Conservation (phyloP, 2,329 filamentous ascomycete genomes). For the Cryphonectria naterciae region DNA sequence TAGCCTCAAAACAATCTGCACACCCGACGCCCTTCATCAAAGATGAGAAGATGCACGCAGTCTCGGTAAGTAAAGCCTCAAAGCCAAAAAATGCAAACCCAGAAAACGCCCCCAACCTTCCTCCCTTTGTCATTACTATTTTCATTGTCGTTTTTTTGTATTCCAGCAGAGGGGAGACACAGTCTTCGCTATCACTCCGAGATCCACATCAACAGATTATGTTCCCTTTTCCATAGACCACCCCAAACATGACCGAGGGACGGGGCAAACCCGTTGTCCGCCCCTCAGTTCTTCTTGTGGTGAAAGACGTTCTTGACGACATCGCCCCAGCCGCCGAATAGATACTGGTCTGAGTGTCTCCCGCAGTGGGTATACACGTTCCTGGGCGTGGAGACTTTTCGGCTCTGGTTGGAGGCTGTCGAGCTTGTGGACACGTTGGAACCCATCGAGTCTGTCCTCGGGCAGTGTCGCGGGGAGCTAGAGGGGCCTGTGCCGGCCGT, state of each 20-base stretch:
- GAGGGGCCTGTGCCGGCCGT: constrained; percentile 1
- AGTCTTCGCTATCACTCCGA: background rate
- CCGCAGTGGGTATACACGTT: constrained; percentile 61
- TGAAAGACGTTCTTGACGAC: constrained; percentile 48
- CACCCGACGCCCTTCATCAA: background rate
- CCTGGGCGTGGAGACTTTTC: constrained; percentile 27
- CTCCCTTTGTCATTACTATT: background rate
- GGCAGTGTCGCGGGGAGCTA: background rate
- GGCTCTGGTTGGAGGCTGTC: constrained; percentile 16
- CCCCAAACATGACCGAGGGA: background rate
- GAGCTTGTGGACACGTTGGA: constrained; percentile 17
- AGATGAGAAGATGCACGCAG: background rate
- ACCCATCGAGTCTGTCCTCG: constrained; percentile 20
- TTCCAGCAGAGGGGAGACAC: background rate
- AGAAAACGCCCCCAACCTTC: background rate
- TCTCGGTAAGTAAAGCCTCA: background rate
- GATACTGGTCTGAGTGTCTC: constrained; percentile 57
- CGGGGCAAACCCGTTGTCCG: background rate
- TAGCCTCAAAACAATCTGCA: background rate
- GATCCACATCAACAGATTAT: background rate
- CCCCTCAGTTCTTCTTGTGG: constrained; percentile 39
- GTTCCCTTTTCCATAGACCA: background rate
- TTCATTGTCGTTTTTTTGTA: background rate
- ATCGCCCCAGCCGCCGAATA: constrained; percentile 53
- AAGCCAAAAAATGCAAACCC: background rate